Percentiles rank a stretch among this genome's conserved stretches.
Conservation (phyloP, 2,329 filamentous ascomycete species). For the Colletotrichum brevisporum region DNA sequence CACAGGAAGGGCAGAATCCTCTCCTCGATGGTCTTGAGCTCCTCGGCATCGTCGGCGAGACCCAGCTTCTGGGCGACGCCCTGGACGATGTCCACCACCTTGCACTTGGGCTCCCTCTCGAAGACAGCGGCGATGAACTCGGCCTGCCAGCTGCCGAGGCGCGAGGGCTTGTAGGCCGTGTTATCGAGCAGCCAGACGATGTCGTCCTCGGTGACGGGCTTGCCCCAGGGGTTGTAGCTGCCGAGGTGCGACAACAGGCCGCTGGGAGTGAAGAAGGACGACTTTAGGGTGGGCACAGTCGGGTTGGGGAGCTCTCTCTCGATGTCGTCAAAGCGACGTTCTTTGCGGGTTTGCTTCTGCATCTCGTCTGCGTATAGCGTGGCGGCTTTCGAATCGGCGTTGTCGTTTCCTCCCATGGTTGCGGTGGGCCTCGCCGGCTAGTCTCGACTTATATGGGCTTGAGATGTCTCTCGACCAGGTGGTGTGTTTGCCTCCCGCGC, state of each 20-base stretch:
- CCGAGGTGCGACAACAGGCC: slow-evolving; percentile 66
- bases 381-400: slow-evolving; percentile 36
- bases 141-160: slow-evolving; percentile 75
- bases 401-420: slow-evolving; percentile 26
- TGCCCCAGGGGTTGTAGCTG: slow-evolving; percentile 69
- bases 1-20: slow-evolving; percentile 85
- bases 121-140: slow-evolving; percentile 90
- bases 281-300: slow-evolving; percentile 45
- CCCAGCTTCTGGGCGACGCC: slow-evolving; percentile 79
- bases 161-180: slow-evolving; percentile 77
- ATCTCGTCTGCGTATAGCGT: slow-evolving; percentile 56
- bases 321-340: slow-evolving; percentile 63
- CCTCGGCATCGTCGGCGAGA: slow-evolving; percentile 71
- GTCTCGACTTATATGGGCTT: slow-evolving; percentile 7
- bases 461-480: neutral
- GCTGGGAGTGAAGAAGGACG: slow-evolving; percentile 50
- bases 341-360: slow-evolving; percentile 64
- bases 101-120: slow-evolving; percentile 76
- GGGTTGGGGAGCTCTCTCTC: slow-evolving; percentile 62
- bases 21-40: slow-evolving; percentile 72
- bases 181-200: slow-evolving; percentile 93
- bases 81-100: slow-evolving; percentile 78
- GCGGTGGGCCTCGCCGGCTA: neutral
- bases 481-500: slow-evolving; percentile 5
- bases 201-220: slow-evolving; percentile 74